Evolutionary conservation across 768 basidiomycete species (phyloP), one percentile per base, ranked within the genome.

Genomic region (Gymnopilus junonius): DNA sequence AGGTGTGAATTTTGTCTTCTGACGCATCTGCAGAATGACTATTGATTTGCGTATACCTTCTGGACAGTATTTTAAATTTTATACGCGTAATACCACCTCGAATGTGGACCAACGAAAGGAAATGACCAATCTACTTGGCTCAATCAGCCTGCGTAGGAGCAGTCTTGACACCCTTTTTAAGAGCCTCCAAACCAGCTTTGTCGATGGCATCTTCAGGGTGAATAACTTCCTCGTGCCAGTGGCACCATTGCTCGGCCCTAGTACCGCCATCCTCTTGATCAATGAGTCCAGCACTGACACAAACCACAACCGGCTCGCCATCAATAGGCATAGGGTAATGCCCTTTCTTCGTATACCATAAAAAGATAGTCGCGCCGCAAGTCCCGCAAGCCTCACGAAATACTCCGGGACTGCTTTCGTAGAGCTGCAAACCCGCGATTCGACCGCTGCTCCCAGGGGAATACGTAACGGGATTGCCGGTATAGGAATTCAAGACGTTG

Each of bases 281-380:
- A 21, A 68, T 12, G 48, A 71, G 61, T 1, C 68, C 68, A 39
- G 53, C 63, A 23, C 54, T 54, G 4, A 69, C 17, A 32, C 62
- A 57, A 12, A 69, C 31, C 29, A 66, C 54, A 6, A 48, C 53
- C 3, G 67, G 58, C 29, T 69, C 60, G 8, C 53, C 60, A 7
- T 57, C 58, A 34, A 51, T 39, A 39, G 40, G 25, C 17, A 57
- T 35, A 4, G 63, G 59, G 29, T 56, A 25, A 42, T 40, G 46
- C 5, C 32, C 31, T 3, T 54, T 58, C 37, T 45, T 35, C 55
- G 39, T 55, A 25, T 37, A 56, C 72, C 72, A 75, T 65, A 70
- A 73, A 45, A 76, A 77, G 12, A 69, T 70, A 4, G 68, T 75
- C 4, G 75, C 74, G 1, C 76, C 75, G 51, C 74, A 77, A 1